phyloP scores from a whole-genome alignment of 805 yeast genomes.

The Candida dajiaensis region DNA sequence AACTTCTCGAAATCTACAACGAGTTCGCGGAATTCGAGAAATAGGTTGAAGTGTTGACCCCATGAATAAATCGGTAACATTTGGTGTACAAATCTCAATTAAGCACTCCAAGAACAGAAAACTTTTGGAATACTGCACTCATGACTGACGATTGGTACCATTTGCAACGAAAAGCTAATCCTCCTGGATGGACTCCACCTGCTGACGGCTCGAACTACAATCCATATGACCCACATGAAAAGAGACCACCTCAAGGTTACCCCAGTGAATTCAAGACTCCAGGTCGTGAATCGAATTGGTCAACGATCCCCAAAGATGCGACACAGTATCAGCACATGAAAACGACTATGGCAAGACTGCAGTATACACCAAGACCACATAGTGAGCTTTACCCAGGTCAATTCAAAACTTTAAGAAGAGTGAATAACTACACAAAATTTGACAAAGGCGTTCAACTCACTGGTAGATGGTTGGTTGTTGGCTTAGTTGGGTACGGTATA shows the following conservation, averaged over 20 bases:
- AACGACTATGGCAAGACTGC: constrained; percentile 66
- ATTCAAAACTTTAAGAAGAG: constrained; percentile 59
- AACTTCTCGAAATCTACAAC: too few species aligned
- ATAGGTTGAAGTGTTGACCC: too few species aligned
- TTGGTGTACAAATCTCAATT: too few species aligned
- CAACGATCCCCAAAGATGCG: constrained; percentile 57
- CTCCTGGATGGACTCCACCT: constrained; percentile 77
- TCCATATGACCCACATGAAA: constrained; percentile 75
- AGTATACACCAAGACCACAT: constrained; percentile 74
- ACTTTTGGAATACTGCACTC: too few species aligned
- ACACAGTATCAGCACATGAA: constrained; percentile 62
- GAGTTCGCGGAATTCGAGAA: too few species aligned
- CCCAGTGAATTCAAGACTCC: constrained; percentile 78
- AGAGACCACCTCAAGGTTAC: constrained; percentile 77
- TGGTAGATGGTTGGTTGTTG: constrained; percentile 43
- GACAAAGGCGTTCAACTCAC: constrained; percentile 56
- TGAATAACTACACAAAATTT: constrained; percentile 46
- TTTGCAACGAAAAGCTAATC: constrained; percentile 61
- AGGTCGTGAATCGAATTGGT: constrained; percentile 48
- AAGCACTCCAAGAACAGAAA: neutral
- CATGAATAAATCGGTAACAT: too few species aligned
- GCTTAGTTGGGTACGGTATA: constrained; percentile 50
- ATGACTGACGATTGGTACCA: constrained; percentile 16
- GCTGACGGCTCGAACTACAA: constrained; percentile 39
- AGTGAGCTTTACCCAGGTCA: constrained; percentile 75